Base-by-base conservation (phyloP, 23 red algal species). In the Pyropia haitanensis region DNA sequence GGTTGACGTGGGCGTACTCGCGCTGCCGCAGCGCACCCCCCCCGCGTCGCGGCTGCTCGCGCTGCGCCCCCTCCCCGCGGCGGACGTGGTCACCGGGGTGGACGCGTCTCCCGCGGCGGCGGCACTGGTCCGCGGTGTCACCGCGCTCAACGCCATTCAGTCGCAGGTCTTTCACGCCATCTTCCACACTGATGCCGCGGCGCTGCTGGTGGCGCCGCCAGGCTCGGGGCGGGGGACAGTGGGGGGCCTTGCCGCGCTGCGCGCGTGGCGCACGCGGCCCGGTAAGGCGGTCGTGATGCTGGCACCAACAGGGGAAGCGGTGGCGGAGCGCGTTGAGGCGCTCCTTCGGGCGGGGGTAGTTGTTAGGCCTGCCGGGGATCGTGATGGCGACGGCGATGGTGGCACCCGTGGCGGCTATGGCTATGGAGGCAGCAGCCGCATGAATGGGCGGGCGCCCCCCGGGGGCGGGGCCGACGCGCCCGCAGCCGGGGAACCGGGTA, bases 101-200 rank as follows among this genome's bases (percentile, higher is more conserved):
- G 61, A 72, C 8, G 7, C 4, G 5, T 46, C 39, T 3, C 39
- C 39, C 7, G 39, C 39, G 27, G 59, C 34, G 15, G 2, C n/a
- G 5, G 15, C 22, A 8, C 31, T 82, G 52, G 51, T 30, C 32
- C 46, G 29, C 49, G 66, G 32, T 19, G 53, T 91, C 28, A 30
- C 72, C 23, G 73, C 78, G 28, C 69, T 85, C 19, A 91, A 82
- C 48, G 49, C 78, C 4, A 31, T 83, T 14, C 87, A 91, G 64
- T 68, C 87, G 15, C 77, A 77, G 66, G 77, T 71, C 0, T 91
- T 82, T 51, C 78, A 91, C 46, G 39, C 60, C 29, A 51, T 76
- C 8, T 68, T 59, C 31, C 70, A 78, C 54, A 83, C 77, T 3
- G 73, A 91, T 46, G 77, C 61, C 32, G 76, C 71, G 60, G 34